Evolutionary conservation across 177 flowering plant species (phyloP).

Genomic region (Telopea speciosissima): DNA sequence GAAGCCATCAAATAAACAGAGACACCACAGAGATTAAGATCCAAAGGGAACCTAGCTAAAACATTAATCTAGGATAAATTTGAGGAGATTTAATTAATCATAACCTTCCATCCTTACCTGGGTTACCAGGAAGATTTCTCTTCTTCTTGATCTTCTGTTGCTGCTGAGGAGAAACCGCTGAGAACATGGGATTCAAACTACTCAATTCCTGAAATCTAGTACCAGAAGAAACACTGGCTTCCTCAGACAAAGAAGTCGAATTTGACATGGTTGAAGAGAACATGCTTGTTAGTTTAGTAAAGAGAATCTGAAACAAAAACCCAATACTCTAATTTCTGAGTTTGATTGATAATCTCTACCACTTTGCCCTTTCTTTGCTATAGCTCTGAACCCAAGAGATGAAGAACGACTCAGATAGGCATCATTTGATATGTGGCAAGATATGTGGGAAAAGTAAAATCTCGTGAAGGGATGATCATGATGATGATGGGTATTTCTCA

Average conservation of each 20-base stretch:
- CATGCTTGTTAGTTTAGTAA: constrained; percentile 25
- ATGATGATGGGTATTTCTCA: constrained; percentile 21
- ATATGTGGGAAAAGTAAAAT: constrained; percentile 25
- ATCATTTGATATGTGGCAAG: constrained; percentile 25
- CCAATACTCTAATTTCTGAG: constrained; percentile 8
- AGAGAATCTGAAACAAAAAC: constrained; percentile 18
- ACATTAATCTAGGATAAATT: not conserved
- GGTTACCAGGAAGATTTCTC: constrained; percentile 86
- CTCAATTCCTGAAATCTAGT: constrained; percentile 39
- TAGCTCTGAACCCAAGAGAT: not conserved
- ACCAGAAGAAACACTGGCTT: constrained; percentile 51
- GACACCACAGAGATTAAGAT: not conserved
- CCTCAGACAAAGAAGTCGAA: constrained; percentile 67
- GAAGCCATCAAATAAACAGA: constrained; percentile 12
- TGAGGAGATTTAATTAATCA: not conserved
- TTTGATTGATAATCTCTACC: constrained; percentile 9
- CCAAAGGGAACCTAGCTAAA: not conserved
- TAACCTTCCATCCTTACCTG: constrained; percentile 37
- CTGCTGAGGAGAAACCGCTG: constrained; percentile 25
- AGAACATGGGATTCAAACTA: constrained; percentile 37
- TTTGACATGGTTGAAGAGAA: constrained; percentile 50
- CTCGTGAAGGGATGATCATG: constrained; percentile 48
- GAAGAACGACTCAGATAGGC: constrained; percentile 26
- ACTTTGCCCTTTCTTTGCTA: constrained; percentile 1
- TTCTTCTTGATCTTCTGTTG: constrained; percentile 59